Evolutionary conservation across 257 asterid species (phyloP).

Genomic region (Fraxinus cuspidata): DNA sequence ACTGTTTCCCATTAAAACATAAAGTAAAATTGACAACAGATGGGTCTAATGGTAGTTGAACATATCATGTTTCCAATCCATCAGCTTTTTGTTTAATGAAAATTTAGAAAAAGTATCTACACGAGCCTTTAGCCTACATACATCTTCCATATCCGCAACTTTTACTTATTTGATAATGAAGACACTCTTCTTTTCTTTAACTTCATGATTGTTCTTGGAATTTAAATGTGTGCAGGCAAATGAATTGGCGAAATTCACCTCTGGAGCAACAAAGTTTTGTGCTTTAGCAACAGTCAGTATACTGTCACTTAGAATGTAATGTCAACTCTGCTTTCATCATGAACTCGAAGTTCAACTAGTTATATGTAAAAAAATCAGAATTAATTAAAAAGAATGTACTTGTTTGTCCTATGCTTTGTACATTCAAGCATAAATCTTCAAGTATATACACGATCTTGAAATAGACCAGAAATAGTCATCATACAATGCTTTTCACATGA

Average conservation of each 20-base stretch:
- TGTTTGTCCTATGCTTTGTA: not conserved
- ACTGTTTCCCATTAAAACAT: constrained; percentile 16
- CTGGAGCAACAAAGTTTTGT: constrained; percentile 50
- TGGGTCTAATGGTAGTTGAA: not conserved
- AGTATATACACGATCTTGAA: constrained; percentile 1
- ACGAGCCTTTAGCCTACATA: too few species aligned
- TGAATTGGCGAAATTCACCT: constrained; percentile 69
- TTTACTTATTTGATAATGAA: not conserved
- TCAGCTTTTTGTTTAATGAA: not conserved
- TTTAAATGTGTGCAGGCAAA: constrained; percentile 45
- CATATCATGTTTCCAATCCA: not conserved
- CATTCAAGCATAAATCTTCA: constrained; percentile 1
- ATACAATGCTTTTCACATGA: not conserved
- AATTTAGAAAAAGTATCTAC: too few species aligned
- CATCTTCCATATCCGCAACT: not conserved
- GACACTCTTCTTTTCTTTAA: not conserved
- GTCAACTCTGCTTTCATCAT: constrained; percentile 53
- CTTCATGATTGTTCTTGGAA: not conserved
- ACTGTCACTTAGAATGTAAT: constrained; percentile 77
- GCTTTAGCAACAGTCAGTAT: constrained; percentile 65
- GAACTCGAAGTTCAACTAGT: constrained; percentile 16
- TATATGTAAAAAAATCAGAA: constrained; percentile 13
- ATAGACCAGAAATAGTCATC: not conserved
- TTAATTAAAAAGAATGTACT: not conserved
- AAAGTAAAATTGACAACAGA: constrained; percentile 7